A percentile compares a stretch with the other conserved stretches of the same genome.
Evolutionary conservation across 768 basidiomycete species (phyloP).

Genomic region (Boletus fagicola): DNA sequence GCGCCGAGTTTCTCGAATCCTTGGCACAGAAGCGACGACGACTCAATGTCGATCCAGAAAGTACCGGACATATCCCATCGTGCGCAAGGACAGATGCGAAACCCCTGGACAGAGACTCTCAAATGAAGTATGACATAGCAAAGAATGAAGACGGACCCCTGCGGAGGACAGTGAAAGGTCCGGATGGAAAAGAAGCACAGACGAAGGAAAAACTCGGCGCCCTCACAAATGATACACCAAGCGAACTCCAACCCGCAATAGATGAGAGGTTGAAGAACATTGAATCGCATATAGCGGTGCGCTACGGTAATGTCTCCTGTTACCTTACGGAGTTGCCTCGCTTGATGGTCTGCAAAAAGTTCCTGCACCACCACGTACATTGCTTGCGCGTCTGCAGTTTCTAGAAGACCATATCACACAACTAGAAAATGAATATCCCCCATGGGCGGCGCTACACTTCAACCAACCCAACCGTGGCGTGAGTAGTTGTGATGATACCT

Average conservation of each 20-base stretch:
- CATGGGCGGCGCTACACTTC: constrained; percentile 87
- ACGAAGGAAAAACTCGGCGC: constrained; percentile 11
- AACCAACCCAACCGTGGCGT: constrained; percentile 82
- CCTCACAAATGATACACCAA: constrained; percentile 32
- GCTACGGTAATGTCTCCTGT: constrained; percentile 55
- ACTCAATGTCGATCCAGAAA: constrained; percentile 35
- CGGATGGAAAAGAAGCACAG: constrained; percentile 10
- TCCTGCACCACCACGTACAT: constrained; percentile 63
- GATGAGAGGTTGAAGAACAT: constrained; percentile 64
- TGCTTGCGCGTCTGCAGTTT: constrained; percentile 63
- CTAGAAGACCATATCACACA: constrained; percentile 75
- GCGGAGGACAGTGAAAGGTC: constrained; percentile 50
- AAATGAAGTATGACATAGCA: constrained; percentile 88
- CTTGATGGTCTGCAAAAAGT: constrained; percentile 43
- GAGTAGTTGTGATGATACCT: constrained; percentile 31
- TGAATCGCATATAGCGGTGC: constrained; percentile 69
- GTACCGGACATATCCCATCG: constrained; percentile 41
- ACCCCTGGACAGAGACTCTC: constrained; percentile 65
- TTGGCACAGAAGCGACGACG: constrained; percentile 53
- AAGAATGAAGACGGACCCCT: constrained; percentile 80
- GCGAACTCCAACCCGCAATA: constrained; percentile 55
- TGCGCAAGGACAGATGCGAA: constrained; percentile 78
- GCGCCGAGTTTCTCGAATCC: constrained; percentile 66
- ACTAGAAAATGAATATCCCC: constrained; percentile 80
- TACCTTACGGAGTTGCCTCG: background rate